These are phyloP conservation scores for Podila verticillata DNA, from an alignment of 192 early-diverging fungal species.

Conservation along the genomic window DNA sequence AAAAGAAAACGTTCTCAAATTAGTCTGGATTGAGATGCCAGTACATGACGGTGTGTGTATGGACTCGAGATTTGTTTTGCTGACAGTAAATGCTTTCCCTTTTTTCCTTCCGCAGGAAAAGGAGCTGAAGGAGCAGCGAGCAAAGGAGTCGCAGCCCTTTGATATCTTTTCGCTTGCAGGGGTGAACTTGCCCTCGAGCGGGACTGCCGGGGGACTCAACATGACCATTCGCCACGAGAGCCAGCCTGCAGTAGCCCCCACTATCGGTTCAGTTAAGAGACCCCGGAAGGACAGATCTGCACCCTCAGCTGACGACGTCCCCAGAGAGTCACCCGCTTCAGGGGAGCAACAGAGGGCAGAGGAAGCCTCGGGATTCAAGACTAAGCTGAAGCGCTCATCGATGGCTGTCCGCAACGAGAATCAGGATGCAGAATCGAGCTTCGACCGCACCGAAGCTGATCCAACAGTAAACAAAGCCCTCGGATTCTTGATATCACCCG, in stretches of 20 bases:
- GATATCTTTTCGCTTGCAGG: conserved; percentile 47
- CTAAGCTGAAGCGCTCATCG: conserved; percentile 40
- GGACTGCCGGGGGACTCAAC: conserved; percentile 22
- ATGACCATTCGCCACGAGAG: conserved; percentile 47
- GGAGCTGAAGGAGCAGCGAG: conserved; percentile 39
- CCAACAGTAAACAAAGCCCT: neutral
- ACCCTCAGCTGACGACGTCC: neutral
- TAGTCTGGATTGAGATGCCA: too few relatives aligned
- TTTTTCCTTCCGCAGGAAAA: conserved; percentile 19
- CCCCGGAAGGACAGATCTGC: conserved; percentile 24
- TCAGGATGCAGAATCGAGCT: neutral
- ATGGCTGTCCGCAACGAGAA: conserved; percentile 20
- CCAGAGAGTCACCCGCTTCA: neutral
- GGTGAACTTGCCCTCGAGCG: conserved; percentile 22
- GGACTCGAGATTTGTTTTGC: neutral
- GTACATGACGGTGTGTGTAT: too few relatives aligned
- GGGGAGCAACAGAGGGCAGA: neutral
- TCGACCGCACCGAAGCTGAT: neutral
- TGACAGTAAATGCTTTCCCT: neutral
- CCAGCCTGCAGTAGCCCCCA: conserved; percentile 7
- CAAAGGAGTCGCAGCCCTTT: conserved; percentile 40
- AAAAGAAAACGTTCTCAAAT: neutral
- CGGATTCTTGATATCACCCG: neutral
- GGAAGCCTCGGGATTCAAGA: conserved; percentile 2
- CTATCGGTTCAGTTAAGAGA: conserved; percentile 34